phyloP scores from a whole-genome alignment of 768 basidiomycete species.

The Lactifluus echinatus region DNA sequence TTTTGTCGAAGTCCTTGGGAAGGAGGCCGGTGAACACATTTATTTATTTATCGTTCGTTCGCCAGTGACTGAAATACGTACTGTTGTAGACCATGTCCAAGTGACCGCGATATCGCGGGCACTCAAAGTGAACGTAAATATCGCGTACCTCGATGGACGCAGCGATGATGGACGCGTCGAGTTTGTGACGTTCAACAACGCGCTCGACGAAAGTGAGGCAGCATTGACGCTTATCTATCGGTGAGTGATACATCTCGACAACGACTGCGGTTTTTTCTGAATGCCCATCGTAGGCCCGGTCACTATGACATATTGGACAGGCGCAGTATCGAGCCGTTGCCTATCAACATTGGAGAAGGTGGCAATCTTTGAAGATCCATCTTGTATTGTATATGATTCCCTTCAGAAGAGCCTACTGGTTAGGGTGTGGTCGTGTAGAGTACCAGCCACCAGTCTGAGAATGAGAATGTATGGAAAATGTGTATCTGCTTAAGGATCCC shows the following conservation, averaged over 20 bases:
- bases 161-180: slow-evolving; percentile 42
- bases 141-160: slow-evolving; percentile 77
- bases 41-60: not conserved
- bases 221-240: slow-evolving; percentile 68
- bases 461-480: not conserved
- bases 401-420: not conserved
- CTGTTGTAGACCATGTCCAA: slow-evolving; percentile 61
- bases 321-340: slow-evolving; percentile 23
- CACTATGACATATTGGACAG: slow-evolving; percentile 72
- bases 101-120: slow-evolving; percentile 69
- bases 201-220: slow-evolving; percentile 33
- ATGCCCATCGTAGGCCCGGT: slow-evolving; percentile 51
- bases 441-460: too few relatives aligned
- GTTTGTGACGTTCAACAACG: slow-evolving; percentile 57
- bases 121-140: slow-evolving; percentile 53
- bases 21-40: slow-evolving; percentile 54
- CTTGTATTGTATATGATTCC: not conserved
- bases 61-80: not conserved
- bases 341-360: not conserved
- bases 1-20: slow-evolving; percentile 69
- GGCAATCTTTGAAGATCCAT: not conserved
- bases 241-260: slow-evolving; percentile 32
- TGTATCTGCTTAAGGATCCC: too few relatives aligned
- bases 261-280: slow-evolving; percentile 1
- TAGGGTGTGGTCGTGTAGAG: not conserved